These are phyloP conservation scores for Boletus sp. DNA, from an alignment of 768 basidiomycete species.

Conservation along the genomic window DNA sequence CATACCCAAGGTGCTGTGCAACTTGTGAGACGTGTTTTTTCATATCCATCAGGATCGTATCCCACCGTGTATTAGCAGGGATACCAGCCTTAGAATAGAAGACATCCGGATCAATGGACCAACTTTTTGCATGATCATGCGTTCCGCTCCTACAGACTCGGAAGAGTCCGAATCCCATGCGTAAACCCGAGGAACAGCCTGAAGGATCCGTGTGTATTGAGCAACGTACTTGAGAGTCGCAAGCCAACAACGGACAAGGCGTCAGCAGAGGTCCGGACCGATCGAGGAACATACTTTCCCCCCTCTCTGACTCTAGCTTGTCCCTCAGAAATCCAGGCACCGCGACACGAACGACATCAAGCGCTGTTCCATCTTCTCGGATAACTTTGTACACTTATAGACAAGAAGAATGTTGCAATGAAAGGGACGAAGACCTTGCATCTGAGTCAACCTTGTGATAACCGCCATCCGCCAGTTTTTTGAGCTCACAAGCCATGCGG, in stretches of 20 bases:
- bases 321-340: slow-evolving; percentile 1
- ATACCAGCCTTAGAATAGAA: neutral
- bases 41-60: neutral
- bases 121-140: neutral
- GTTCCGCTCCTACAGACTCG: neutral
- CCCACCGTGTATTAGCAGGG: neutral
- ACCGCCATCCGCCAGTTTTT: neutral
- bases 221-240: neutral
- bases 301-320: neutral
- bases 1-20: neutral
- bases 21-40: neutral
- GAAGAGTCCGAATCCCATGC: neutral
- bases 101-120: neutral
- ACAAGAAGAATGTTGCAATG: neutral
- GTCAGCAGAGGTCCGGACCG: neutral
- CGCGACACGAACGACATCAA: no score
- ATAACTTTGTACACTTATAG: neutral
- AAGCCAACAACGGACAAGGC: neutral
- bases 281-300: no score
- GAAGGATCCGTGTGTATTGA: neutral
- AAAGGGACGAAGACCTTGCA: neutral
- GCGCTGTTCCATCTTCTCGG: neutral
- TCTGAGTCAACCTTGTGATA: neutral
- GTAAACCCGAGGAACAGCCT: neutral
- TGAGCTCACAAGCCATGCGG: neutral